Base-by-base conservation (phyloP, 2,329 filamentous ascomycete species). In the Emmonsiellopsis sp. region DNA sequence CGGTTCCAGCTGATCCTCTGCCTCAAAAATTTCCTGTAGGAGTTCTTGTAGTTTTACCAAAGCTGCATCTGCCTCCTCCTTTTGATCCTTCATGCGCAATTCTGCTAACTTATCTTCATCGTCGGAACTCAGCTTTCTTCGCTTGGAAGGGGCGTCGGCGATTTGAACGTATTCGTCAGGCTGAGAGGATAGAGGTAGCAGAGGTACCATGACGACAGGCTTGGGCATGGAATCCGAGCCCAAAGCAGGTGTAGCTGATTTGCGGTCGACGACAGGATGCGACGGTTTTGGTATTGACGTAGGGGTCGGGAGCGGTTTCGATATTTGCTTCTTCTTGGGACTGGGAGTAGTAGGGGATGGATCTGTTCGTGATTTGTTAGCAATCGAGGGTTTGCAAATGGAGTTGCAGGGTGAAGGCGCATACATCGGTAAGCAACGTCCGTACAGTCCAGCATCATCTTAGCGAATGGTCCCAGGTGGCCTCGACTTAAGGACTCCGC, bases 31-130 rank as follows among this genome's bases (percentile, higher is more conserved):
- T 27, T 84, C 82, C 51, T 82, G 76, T 3, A 94, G 74, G 47
- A 90, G 78, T 39, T 80, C 79, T 53, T 86, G 80, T 10, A 98
- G 73, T 52, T 84, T 83, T 51, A 84, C 74, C 45, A 91, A 77
- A 43, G 88, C 86, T 9, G 82, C 78, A 61, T 95, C 85, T 4
- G 86, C 87, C 62, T 90, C 84, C 61, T 94, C 85, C 49, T 86
- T 85, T 67, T 95, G 88, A 63, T 94, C 89, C 54, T 64, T 71
- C 2, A 89, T 74, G 42, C 81, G 82, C 44, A 84, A 71, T 13
- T 81, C 76, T 17, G 85, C 72, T 2, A 81, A 68, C 14, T 53
- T 49, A 53, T 81, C 78, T 10, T 79, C 76, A 6, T 75, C 77
- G 49, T 79, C 74, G 17, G 71, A 70, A 55, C 80, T 83, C 53